phyloP scores from a whole-genome alignment of 140 eudicot species.

The Bidens hawaiensis region DNA sequence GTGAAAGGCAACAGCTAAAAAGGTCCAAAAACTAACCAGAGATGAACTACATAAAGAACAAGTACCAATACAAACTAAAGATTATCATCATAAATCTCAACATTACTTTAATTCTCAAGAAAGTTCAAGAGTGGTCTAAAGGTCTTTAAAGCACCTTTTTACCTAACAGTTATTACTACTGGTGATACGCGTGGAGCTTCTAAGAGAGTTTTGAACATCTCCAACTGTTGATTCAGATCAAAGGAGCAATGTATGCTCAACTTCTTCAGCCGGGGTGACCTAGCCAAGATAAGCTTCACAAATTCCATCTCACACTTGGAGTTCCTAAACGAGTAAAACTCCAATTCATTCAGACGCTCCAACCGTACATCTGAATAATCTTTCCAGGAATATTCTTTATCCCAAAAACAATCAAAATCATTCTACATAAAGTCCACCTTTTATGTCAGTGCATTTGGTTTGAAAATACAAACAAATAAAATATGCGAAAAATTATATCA shows the following conservation, averaged over 20 bases:
- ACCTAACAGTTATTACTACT: background rate
- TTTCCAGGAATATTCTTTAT: background rate
- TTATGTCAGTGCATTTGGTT: too few species aligned
- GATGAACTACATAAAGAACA: too few species aligned
- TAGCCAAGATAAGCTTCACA: background rate
- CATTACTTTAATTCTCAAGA: too few species aligned
- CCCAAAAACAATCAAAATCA: background rate
- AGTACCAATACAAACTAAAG: too few species aligned
- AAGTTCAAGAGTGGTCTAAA: background rate
- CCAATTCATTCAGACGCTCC: background rate
- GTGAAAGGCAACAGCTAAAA: too few species aligned
- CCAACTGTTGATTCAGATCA: background rate
- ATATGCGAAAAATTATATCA: too few species aligned
- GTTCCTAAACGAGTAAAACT: background rate
- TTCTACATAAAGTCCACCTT: background rate
- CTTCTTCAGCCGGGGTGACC: background rate
- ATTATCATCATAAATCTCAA: too few species aligned
- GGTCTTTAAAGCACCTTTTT: background rate
- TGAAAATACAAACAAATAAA: too few species aligned
- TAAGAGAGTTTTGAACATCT: background rate
- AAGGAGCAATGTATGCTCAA: background rate
- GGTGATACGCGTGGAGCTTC: background rate
- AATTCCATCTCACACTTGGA: background rate
- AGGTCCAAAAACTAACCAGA: too few species aligned
- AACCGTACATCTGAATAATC: background rate